These are phyloP conservation scores for Austroboletus festivus DNA, from an alignment of 768 basidiomycete genomes.

Conservation along the genomic window DNA sequence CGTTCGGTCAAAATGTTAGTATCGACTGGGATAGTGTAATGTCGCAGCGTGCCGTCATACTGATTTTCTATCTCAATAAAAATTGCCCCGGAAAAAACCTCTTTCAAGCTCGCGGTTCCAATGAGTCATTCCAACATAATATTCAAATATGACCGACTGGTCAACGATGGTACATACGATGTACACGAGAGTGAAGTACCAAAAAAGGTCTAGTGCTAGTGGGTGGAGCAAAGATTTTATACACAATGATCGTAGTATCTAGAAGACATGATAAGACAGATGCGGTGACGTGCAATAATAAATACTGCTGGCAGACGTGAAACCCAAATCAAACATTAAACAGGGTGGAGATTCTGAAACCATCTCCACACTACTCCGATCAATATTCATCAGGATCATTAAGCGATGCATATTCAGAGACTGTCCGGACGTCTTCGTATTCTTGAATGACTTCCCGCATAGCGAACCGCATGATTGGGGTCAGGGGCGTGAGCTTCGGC, in stretches of 20 bases:
- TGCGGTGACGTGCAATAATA: slow-evolving; percentile 8
- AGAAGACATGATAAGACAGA: background rate
- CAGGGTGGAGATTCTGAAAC: background rate
- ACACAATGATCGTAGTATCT: background rate
- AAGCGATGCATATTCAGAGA: slow-evolving; percentile 77
- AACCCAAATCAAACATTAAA: background rate
- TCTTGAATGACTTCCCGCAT: slow-evolving; percentile 83
- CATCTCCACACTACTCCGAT: slow-evolving; percentile 12
- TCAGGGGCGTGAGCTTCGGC: slow-evolving; percentile 71
- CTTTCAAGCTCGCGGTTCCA: no score
- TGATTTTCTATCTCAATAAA: no score
- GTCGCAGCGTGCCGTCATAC: no score
- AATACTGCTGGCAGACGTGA: background rate
- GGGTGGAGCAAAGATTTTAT: background rate
- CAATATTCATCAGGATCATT: slow-evolving; percentile 69
- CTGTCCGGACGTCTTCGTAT: slow-evolving; percentile 71
- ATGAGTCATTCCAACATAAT: no score
- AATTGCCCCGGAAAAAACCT: no score
- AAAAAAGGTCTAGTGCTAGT: no score
- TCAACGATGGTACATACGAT: no score
- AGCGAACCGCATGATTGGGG: slow-evolving; percentile 80
- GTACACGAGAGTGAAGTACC: no score
- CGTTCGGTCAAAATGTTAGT: no score
- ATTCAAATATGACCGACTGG: no score
- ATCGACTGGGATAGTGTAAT: no score